Base-by-base conservation (phyloP, 129 eudicot genomes). In the Flaveria ramosissima region DNA sequence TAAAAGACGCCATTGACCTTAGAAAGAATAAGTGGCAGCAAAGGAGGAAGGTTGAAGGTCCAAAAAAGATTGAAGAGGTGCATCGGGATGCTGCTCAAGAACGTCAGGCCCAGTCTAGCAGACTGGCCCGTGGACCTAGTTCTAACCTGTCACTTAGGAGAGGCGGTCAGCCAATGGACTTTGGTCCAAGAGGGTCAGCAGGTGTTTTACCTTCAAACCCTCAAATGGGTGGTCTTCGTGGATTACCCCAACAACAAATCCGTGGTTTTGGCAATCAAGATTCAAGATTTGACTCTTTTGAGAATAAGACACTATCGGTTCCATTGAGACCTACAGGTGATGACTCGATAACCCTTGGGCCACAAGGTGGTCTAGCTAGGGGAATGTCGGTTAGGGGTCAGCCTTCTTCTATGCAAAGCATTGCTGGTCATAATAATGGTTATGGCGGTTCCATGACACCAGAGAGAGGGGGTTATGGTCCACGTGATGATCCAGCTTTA, bases 341-440 rank as follows among this genome's bases (percentile, higher is more conserved):
- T 77, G 97, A 89, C 39, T 68, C 88, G 20, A 91, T 94, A 55
- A 89, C 96, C 64, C 91, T 94, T 13, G 97, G 93, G 81, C 97
- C 99, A 60, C 99, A 94, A 83, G 99, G 99, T 42, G 99, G 97
- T 63, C 91, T 94, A 72, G 99, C 96, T 1, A 83, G 90, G 79
- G 94, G 97, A 60, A 94, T 94, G 99, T 89, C 97, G 36, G 77
- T 77, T 78, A 86, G 93, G 86, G 99, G 97, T 27, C 98, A 86
- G 53, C 81, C 86, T 43, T 70, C 86, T 4, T 65, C 87, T 3
- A 70, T 85, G 67, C 78, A 76, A 30, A 74, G 81, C 20, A 20
- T 75, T 20, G 84, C 84, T 69, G 84, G 91, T 43, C 83, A 79
- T 13, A 94, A 88, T 13, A 94, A 89, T 66, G 91, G 96, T 51